phyloP scores from a whole-genome alignment of 1,284 basidiomycete genomes.

The Ustilago trichophora region DNA sequence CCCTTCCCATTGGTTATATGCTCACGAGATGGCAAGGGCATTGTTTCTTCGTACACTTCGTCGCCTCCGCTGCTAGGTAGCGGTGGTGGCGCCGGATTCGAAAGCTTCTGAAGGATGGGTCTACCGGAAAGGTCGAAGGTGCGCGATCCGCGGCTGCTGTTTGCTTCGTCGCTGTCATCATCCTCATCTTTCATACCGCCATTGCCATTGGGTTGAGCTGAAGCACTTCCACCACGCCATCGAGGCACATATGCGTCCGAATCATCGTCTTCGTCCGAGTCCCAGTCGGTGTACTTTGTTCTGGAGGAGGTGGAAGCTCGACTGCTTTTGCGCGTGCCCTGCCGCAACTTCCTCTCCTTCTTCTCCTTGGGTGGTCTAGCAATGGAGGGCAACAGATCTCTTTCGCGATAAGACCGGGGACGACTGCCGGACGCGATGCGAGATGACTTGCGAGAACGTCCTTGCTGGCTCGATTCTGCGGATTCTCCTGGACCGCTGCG shows the following conservation, averaged over 20 bases:
- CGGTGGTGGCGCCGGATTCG: constrained; percentile 38
- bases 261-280: constrained; percentile 41
- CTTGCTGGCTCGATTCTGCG: constrained; percentile 8
- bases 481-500: constrained; percentile 7
- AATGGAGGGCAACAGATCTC: constrained; percentile 22
- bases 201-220: background rate
- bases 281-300: constrained; percentile 40
- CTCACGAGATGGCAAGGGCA: constrained; percentile 31
- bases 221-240: constrained; percentile 28
- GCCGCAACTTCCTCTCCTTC: constrained; percentile 25
- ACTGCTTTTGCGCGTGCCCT: constrained; percentile 42
- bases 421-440: constrained; percentile 31
- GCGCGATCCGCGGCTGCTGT: constrained; percentile 21
- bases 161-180: constrained; percentile 22
- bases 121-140: constrained; percentile 38
- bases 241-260: constrained; percentile 38
- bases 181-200: constrained; percentile 4
- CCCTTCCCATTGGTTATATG: constrained; percentile 15
- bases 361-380: constrained; percentile 13
- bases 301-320: constrained; percentile 24
- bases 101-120: constrained; percentile 37
- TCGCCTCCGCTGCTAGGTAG: constrained; percentile 25
- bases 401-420: constrained; percentile 34
- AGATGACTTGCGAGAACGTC: constrained; percentile 34
- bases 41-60: constrained; percentile 24